phyloP scores from a whole-genome alignment of 768 basidiomycete genomes.

The Suillus subaureus region DNA sequence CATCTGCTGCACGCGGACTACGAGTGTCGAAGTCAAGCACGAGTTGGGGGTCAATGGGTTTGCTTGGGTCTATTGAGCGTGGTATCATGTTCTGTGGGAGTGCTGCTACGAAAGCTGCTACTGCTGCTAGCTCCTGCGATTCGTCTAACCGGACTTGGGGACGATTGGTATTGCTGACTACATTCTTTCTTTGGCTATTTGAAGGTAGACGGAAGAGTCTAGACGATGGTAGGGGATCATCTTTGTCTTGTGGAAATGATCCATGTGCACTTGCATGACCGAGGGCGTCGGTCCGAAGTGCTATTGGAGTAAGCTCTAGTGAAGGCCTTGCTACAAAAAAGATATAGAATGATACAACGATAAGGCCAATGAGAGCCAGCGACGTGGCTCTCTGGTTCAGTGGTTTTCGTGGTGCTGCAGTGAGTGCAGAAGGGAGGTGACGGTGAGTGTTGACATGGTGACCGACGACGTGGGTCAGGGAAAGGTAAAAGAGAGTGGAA shows the following conservation, averaged over 20 bases:
- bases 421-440: constrained; percentile 30
- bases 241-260: constrained; percentile 18
- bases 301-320: constrained; percentile 39
- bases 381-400: constrained; percentile 53
- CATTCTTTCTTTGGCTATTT: constrained; percentile 14
- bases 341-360: constrained; percentile 56
- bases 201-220: constrained; percentile 22
- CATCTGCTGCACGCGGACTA: constrained; percentile 58
- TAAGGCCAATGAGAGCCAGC: constrained; percentile 53
- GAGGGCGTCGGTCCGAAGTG: constrained; percentile 33
- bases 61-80: constrained; percentile 57
- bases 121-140: constrained; percentile 71
- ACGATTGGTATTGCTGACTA: constrained; percentile 22
- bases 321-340: constrained; percentile 51
- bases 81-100: constrained; percentile 79
- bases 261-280: constrained; percentile 29
- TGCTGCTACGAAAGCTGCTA: constrained; percentile 72
- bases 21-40: constrained; percentile 83
- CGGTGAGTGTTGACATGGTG: constrained; percentile 27
- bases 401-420: constrained; percentile 43
- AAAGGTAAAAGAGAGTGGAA: constrained; percentile 11
- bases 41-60: constrained; percentile 76
- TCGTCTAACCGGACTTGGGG: constrained; percentile 50
- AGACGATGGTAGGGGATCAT: constrained; percentile 34
- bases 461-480: constrained; percentile 23